A percentile compares a stretch with the other conserved stretches of the same genome.
Evolutionary conservation across 495 filamentous ascomycete genomes (phyloP).

Genomic region (Hyaloscypha bicolor): DNA sequence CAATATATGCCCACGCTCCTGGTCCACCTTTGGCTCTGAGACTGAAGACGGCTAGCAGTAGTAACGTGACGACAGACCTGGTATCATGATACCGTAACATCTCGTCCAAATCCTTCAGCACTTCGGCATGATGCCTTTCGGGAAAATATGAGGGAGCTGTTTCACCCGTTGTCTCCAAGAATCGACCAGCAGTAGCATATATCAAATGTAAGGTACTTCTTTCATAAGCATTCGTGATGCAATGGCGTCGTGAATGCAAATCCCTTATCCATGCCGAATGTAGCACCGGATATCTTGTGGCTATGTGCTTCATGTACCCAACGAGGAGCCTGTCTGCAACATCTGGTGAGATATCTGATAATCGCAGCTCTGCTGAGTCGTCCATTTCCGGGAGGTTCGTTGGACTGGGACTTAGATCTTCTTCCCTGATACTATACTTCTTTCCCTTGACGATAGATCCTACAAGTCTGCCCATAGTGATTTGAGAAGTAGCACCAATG

Average conservation of each 20-base stretch:
- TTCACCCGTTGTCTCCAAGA: slow-evolving; percentile 16
- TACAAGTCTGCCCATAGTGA: slow-evolving; percentile 1
- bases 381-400: neutral
- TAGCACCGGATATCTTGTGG: slow-evolving; percentile 8
- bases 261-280: slow-evolving; percentile 12
- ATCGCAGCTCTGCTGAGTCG: neutral
- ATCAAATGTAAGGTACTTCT: slow-evolving; percentile 10
- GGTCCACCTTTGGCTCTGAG: neutral
- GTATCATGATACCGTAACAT: slow-evolving; percentile 13
- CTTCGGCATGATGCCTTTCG: neutral
- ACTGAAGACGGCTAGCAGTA: neutral
- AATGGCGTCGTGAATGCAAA: neutral
- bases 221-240: slow-evolving; percentile 14
- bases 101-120: slow-evolving; percentile 8
- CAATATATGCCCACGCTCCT: slow-evolving; percentile 38
- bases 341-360: slow-evolving; percentile 4
- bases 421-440: slow-evolving; percentile 1
- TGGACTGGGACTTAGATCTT: neutral
- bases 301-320: slow-evolving; percentile 12
- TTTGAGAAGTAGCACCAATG: slow-evolving; percentile 7
- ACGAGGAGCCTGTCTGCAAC: slow-evolving; percentile 1
- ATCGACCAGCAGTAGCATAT: slow-evolving; percentile 14
- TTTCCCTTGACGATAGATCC: neutral
- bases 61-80: slow-evolving; percentile 6
- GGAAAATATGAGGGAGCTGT: neutral